Evolutionary conservation across 2,329 filamentous ascomycete species (phyloP).

Genomic region (Neofusicoccum laricinum): DNA sequence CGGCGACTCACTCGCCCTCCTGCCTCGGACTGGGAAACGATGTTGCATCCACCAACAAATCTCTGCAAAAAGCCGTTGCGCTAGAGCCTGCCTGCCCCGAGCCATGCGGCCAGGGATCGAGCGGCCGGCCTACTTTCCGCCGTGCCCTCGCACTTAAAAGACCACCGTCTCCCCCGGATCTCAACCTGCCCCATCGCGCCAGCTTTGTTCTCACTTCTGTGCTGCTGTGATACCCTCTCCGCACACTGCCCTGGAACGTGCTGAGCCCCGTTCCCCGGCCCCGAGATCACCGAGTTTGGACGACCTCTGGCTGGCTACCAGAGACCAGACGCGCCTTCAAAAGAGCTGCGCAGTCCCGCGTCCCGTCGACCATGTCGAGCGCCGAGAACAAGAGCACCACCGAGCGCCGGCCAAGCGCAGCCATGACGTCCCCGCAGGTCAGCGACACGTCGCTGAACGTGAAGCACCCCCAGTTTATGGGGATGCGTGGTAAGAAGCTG

Average conservation of each 20-base stretch:
- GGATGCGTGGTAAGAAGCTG: slow-evolving; percentile 57
- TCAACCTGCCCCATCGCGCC: not conserved
- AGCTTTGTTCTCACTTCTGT: not conserved
- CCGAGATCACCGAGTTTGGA: not conserved
- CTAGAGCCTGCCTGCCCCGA: not conserved
- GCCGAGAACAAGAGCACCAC: not conserved
- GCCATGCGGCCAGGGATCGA: not conserved
- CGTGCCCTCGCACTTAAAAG: not conserved
- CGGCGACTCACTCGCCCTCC: not conserved
- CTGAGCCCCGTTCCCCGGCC: slow-evolving; percentile 6
- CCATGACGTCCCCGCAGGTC: slow-evolving; percentile 20
- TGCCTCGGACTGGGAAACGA: slow-evolving; percentile 19
- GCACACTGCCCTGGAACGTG: not conserved
- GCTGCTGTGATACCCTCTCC: not conserved
- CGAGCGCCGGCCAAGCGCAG: slow-evolving; percentile 21
- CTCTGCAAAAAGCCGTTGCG: slow-evolving; percentile 16
- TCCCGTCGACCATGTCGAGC: not conserved
- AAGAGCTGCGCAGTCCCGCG: not conserved
- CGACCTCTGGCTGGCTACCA: slow-evolving; percentile 14
- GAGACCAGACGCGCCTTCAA: not conserved
- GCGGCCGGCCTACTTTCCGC: slow-evolving; percentile 3
- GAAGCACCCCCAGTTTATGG: slow-evolving; percentile 48
- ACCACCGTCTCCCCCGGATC: slow-evolving; percentile 7
- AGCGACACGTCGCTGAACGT: not conserved
- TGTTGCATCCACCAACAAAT: slow-evolving; percentile 16